phyloP scores from a whole-genome alignment of 306 rosid species.

The Prunus mongolica region DNA sequence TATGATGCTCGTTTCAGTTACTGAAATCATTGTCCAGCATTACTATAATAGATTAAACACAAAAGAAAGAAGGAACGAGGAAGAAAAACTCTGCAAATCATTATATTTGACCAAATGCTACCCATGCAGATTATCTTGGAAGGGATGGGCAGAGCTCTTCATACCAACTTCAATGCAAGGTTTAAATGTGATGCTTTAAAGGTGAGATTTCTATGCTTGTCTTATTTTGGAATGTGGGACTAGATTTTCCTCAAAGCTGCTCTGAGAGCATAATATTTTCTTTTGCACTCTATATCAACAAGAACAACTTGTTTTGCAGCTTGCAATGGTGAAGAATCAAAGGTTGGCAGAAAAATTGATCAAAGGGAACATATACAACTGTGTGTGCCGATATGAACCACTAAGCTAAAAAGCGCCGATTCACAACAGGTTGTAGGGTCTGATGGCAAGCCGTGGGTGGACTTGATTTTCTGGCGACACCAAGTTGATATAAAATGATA shows the following conservation, averaged over 20 bases:
- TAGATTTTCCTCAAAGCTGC: too few relatives aligned
- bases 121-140: conserved; percentile 83
- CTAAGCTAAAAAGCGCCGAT: conserved; percentile 32
- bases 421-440: not conserved
- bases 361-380: conserved; percentile 75
- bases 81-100: not conserved
- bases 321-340: conserved; percentile 98
- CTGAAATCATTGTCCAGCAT: not conserved
- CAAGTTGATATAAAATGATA: not conserved
- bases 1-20: conserved; percentile 33
- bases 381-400: conserved; percentile 88
- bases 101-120: not conserved
- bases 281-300: not conserved
- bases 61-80: too few relatives aligned
- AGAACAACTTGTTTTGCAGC: conserved; percentile 44
- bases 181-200: conserved; percentile 89
- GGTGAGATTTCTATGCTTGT: conserved; percentile 39
- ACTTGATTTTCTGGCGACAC: not conserved
- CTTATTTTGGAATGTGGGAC: not conserved
- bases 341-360: conserved; percentile 91
- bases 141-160: conserved; percentile 96
- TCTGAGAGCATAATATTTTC: not conserved
- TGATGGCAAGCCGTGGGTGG: not conserved
- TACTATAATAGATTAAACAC: not conserved
- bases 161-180: conserved; percentile 85